Evolutionary conservation across 345 rosid species (phyloP).

Genomic region (Acer negundo): DNA sequence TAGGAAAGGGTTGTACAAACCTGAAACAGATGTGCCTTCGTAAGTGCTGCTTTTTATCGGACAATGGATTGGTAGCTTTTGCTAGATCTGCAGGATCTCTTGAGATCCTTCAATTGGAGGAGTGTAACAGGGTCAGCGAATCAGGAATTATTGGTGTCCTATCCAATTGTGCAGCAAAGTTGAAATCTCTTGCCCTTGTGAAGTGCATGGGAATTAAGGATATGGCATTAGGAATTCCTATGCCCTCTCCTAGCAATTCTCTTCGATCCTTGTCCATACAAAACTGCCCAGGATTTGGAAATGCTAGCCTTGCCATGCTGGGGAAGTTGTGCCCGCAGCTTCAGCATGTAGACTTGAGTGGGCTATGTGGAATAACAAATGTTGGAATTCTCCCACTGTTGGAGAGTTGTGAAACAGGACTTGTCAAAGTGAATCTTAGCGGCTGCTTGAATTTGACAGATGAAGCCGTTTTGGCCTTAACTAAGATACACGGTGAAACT

Average conservation of each 20-base stretch:
- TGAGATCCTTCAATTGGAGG: constrained; percentile 74
- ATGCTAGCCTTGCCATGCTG: constrained; percentile 49
- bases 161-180: constrained; percentile 46
- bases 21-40: constrained; percentile 71
- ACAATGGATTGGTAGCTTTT: constrained; percentile 56
- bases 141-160: constrained; percentile 51
- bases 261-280: constrained; percentile 56
- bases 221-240: constrained; percentile 24
- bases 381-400: constrained; percentile 58
- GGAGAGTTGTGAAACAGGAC: constrained; percentile 52
- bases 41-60: constrained; percentile 61
- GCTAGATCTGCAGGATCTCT: constrained; percentile 54
- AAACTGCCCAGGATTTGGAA: constrained; percentile 74
- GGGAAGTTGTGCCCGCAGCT: constrained; percentile 71
- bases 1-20: constrained; percentile 55
- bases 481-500: constrained; percentile 58
- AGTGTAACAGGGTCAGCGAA: constrained; percentile 54
- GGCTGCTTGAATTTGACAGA: constrained; percentile 64
- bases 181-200: constrained; percentile 54
- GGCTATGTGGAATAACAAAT: constrained; percentile 60
- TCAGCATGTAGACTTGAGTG: constrained; percentile 58
- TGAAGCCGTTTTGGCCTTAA: constrained; percentile 44
- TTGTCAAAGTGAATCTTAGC: constrained; percentile 60
- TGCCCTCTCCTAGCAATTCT: constrained; percentile 39
- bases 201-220: constrained; percentile 75